phyloP scores from a whole-genome alignment of 768 basidiomycete genomes.

The Leccinum variicolor region DNA sequence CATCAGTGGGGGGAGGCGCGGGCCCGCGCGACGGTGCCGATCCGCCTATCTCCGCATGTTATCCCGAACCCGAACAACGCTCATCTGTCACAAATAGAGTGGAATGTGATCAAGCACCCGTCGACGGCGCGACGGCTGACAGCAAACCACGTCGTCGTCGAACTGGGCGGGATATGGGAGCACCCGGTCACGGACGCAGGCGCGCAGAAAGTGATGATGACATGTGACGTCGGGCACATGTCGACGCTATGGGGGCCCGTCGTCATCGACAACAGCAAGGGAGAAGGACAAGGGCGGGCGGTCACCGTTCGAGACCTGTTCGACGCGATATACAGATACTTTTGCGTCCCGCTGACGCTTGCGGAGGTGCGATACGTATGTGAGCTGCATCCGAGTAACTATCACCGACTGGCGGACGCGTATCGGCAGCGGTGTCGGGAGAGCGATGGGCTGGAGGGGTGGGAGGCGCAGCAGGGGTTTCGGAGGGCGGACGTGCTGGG shows the following conservation, averaged over 20 bases:
- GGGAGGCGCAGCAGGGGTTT: slow-evolving; percentile 30
- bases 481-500: slow-evolving; percentile 52
- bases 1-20: not conserved
- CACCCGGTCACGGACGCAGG: slow-evolving; percentile 23
- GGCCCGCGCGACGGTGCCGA: not conserved
- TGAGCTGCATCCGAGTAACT: slow-evolving; percentile 17
- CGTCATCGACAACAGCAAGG: slow-evolving; percentile 31
- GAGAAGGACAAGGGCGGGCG: not conserved
- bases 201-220: slow-evolving; percentile 21
- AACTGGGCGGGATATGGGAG: slow-evolving; percentile 13
- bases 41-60: slow-evolving; percentile 6
- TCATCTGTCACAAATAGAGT: slow-evolving; percentile 29
- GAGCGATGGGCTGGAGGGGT: slow-evolving; percentile 37
- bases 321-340: slow-evolving; percentile 46
- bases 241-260: slow-evolving; percentile 48
- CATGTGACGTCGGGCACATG: slow-evolving; percentile 22
- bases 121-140: slow-evolving; percentile 31
- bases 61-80: slow-evolving; percentile 32
- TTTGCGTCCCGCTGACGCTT: slow-evolving; percentile 41
- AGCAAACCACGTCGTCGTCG: slow-evolving; percentile 22
- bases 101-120: slow-evolving; percentile 36
- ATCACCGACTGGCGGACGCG: slow-evolving; percentile 14
- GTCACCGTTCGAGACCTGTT: slow-evolving; percentile 47
- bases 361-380: slow-evolving; percentile 26
- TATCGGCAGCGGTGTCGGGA: slow-evolving; percentile 36